Conservation (phyloP, 257 asterid species). For the Solanum lignicaule region DNA sequence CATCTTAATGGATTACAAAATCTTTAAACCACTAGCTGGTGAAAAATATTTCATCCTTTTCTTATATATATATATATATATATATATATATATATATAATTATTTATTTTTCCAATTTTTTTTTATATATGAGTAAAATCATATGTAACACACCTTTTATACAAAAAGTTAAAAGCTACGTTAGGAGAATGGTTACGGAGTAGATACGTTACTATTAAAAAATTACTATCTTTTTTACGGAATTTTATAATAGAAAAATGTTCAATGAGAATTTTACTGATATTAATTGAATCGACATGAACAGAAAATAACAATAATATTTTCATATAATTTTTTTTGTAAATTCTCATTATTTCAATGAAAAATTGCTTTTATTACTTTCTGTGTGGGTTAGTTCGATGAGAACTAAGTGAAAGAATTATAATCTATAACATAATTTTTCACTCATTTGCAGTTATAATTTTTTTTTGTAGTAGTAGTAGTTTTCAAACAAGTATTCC, state of each 20-base stretch:
- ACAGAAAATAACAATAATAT: background rate
- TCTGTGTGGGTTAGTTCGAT: no score
- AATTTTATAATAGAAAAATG: background rate
- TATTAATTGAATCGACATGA: background rate
- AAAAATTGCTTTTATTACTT: no score
- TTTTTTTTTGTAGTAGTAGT: no score
- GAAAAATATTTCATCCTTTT: background rate
- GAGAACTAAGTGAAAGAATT: background rate
- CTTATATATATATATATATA: no score
- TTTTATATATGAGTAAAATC: background rate
- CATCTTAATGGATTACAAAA: background rate
- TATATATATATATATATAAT: no score
- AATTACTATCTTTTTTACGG: background rate
- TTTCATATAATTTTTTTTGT: no score
- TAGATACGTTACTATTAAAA: no score
- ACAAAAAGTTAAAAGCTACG: background rate
- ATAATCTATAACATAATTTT: no score
- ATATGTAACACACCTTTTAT: background rate
- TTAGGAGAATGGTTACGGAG: background rate
- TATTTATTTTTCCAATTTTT: no score
- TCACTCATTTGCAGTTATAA: no score
- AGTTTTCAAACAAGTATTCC: background rate
- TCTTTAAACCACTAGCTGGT: background rate
- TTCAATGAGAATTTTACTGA: background rate
- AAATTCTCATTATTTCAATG: background rate